These are phyloP conservation scores for Tardiomyces depauwii DNA, from an alignment of 1,139 yeast genomes.

Conservation along the genomic window DNA sequence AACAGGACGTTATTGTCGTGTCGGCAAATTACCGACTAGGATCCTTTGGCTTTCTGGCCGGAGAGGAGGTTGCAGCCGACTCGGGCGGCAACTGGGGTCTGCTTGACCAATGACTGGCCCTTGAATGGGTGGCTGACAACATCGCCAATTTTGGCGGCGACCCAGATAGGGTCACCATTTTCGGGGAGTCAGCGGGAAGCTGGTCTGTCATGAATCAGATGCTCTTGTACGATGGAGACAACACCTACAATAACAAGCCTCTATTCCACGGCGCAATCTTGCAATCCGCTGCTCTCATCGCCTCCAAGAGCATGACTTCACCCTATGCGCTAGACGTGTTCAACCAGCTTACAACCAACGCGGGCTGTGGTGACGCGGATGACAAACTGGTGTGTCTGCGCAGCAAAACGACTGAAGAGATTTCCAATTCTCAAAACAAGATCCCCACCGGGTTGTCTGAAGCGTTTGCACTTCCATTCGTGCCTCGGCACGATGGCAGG, in stretches of 20 bases:
- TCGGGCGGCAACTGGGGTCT: conserved; percentile 23
- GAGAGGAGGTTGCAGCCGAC: neutral
- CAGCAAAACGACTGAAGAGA: conserved; percentile 2
- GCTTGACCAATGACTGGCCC: conserved; percentile 23
- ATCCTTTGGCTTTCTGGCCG: conserved; percentile 22
- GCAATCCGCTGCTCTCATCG: conserved; percentile 20
- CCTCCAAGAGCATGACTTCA: neutral
- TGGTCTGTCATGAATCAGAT: conserved; percentile 15
- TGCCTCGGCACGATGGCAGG: conserved; percentile 14
- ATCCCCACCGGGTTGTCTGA: conserved; percentile 6
- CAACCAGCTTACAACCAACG: neutral
- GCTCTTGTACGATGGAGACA: conserved; percentile 9
- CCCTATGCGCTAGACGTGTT: neutral
- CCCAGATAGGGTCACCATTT: conserved; percentile 23
- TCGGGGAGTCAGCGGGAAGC: conserved; percentile 28
- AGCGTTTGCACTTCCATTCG: conserved; percentile 8
- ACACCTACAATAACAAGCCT: neutral
- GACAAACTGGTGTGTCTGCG: conserved; percentile 10
- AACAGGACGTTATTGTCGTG: conserved; percentile 25
- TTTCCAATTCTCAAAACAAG: conserved; percentile 9
- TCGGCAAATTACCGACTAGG: conserved; percentile 29
- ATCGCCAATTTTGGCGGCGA: conserved; percentile 28
- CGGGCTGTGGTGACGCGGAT: neutral
- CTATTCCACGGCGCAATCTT: conserved; percentile 19
- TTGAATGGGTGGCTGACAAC: conserved; percentile 28